Base-by-base conservation (phyloP, 2,329 filamentous ascomycete genomes). In the Pestalotiopsis sp. region DNA sequence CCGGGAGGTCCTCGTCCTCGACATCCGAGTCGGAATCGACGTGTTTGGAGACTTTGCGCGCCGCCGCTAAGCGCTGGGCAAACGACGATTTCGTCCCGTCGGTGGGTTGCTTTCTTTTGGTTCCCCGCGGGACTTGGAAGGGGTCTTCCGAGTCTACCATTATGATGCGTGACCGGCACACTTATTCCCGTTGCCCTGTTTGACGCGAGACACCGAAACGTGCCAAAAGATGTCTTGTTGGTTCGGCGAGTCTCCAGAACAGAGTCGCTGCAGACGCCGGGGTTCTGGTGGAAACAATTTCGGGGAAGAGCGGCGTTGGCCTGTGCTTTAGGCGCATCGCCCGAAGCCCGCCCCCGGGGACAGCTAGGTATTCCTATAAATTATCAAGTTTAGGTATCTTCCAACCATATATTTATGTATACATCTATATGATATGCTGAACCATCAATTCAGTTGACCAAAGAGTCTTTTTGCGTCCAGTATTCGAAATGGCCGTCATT, bases 91-190 rank as follows among this genome's bases (percentile, higher is more conserved):
- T 66, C 36, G 49, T 56, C 27, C 71, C 70, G 58, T 75, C 70
- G 59, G 70, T 71, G n/a, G 69, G 67, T 64, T 73, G 68, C 64
- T 70, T 76, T 27, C 74, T 73, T 64, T 77, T 77, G 14, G 58
- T 70, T 13, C 73, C 72, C 41, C 63, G 70, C 12, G 45, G 7
- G 31, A 20, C 7, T 4, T 36, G n/a, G 13, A 36, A 36, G 6
- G n/a, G 25, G 12, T 62, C 20, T 4, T 62, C 59, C n/a, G n/a
- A n/a, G n/a, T 40, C 59, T 17, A 4, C 17, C 59, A 62, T 62
- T 52, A 13, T n/a, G n/a, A 1, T 52, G 45, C 17, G 45, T 9
- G 13, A 7, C 17, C 45, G 45, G 45, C 7, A 2, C 2, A 52
- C 13, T 52, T 52, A n/a, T n/a, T 3, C 6, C 2, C 17, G 20